Base-by-base conservation (phyloP, 345 rosid genomes). In the Citrus cavaleriei region DNA sequence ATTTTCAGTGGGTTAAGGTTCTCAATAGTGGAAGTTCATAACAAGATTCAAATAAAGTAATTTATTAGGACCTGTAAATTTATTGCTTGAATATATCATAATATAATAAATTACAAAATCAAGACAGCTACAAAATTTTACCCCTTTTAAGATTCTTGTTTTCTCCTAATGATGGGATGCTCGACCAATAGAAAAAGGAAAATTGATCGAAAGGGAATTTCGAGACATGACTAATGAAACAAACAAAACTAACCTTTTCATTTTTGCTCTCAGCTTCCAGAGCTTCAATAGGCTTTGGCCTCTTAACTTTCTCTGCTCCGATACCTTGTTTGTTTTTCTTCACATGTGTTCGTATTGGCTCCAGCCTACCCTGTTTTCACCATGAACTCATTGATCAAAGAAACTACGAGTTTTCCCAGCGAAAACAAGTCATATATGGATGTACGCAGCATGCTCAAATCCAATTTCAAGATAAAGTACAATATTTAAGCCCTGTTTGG, bases 311-410 rank as follows among this genome's bases (percentile, higher is more conserved):
- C 61, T 81, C 89, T 38, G 95, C 90, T 80, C 98, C 98, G 8
- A 95, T 49, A 32, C 98, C 98, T 28, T 91, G 88, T 82, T 92
- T 95, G 80, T 95, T 90, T 62, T 86, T 83, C 81, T 95, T 95
- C 82, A 81, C 60, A 63, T 77, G 77, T 49, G 93, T 40, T 83
- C 87, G 57, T 24, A 93, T 82, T 22, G 98, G 98, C 80, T 91
- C 98, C 80, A 95, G 80, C 71, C 89, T 89, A 78, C 98, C 98
- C 95, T 94, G 86, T 38, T 81, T 59, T 49, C 68, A 86, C 38
- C 68, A 65, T 40, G 22, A 77, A 10, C 74, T 77, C 24, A 70
- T 57, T 9, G 32, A 28, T 81, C 9, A 77, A 21, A 46, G 18
- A 46, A 46, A 46, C 51, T 46, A 70, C 58, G 59, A 58, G 8